A percentile compares a stretch with the other conserved stretches of the same genome.
Conservation (phyloP, 805 yeast species). For the Hanseniaspora meyeri region DNA sequence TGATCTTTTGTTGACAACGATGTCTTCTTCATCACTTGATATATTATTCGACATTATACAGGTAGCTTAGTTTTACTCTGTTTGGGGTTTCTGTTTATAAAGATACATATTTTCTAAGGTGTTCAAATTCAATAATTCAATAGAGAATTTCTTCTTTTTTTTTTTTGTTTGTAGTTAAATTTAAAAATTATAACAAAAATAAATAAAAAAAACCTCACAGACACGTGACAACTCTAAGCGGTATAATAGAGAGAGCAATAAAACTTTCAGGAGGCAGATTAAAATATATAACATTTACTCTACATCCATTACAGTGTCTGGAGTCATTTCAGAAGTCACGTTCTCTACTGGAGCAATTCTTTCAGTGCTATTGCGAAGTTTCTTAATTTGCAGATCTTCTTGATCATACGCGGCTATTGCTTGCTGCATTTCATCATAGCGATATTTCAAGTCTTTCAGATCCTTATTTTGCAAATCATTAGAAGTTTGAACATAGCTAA, state of each 20-base stretch:
- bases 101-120: no score
- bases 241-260: no score
- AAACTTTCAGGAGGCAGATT: no score
- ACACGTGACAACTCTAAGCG: no score
- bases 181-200: no score
- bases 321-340: background rate
- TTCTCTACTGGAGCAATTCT: background rate
- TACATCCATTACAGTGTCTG: background rate
- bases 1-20: background rate
- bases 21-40: constrained; percentile 7
- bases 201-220: no score
- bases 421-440: constrained; percentile 58
- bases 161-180: no score
- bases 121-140: no score
- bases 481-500: constrained; percentile 18
- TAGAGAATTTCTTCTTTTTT: no score
- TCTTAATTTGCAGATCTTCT: constrained; percentile 45
- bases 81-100: background rate
- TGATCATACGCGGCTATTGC: constrained; percentile 78
- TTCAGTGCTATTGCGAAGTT: constrained; percentile 41
- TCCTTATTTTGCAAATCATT: constrained; percentile 20
- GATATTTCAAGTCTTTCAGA: constrained; percentile 37
- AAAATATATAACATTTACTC: no score
- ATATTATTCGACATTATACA: background rate
- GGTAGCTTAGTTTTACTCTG: background rate